These are phyloP conservation scores for Globisporangium nodosum DNA, from an alignment of 352 stramenopile genomes.

Conservation along the genomic window DNA sequence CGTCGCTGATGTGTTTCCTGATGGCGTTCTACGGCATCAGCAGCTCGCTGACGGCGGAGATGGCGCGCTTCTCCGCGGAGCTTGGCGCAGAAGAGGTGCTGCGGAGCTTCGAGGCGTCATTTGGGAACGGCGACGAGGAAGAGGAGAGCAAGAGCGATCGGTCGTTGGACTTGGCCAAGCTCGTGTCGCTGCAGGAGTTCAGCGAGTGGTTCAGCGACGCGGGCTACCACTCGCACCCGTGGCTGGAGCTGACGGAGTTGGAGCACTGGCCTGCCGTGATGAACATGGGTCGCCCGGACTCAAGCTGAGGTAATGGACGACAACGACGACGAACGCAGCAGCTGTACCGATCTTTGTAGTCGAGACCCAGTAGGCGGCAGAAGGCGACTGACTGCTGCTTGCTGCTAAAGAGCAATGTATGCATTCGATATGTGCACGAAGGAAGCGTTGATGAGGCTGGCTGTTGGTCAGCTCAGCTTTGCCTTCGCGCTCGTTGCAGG, in stretches of 20 bases:
- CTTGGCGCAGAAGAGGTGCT: slow-evolving; percentile 66
- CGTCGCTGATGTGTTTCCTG: slow-evolving; percentile 64
- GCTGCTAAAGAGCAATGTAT: slow-evolving; percentile 7
- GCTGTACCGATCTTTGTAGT: slow-evolving; percentile 4
- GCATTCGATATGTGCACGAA: slow-evolving; percentile 4
- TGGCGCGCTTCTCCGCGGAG: slow-evolving; percentile 66
- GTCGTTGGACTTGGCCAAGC: slow-evolving; percentile 27
- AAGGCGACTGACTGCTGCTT: background rate
- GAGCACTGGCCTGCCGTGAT: slow-evolving; percentile 74
- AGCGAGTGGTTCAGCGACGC: slow-evolving; percentile 69
- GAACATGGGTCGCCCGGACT: slow-evolving; percentile 40
- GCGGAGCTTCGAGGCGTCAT: slow-evolving; percentile 35
- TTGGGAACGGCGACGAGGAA: slow-evolving; percentile 12
- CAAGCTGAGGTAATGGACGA: background rate
- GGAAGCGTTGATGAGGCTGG: background rate
- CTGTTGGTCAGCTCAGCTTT: slow-evolving; percentile 20
- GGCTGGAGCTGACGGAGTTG: slow-evolving; percentile 75
- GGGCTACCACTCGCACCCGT: slow-evolving; percentile 61
- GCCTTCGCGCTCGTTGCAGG: background rate
- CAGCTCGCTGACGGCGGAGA: slow-evolving; percentile 62
- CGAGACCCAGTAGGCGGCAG: background rate
- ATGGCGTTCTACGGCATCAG: slow-evolving; percentile 85
- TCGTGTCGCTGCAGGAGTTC: slow-evolving; percentile 61
- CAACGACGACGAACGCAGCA: background rate
- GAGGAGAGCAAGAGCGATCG: slow-evolving; percentile 19